Conservation (phyloP, 2,329 filamentous ascomycete species). For the Rutstroemia sp. region DNA sequence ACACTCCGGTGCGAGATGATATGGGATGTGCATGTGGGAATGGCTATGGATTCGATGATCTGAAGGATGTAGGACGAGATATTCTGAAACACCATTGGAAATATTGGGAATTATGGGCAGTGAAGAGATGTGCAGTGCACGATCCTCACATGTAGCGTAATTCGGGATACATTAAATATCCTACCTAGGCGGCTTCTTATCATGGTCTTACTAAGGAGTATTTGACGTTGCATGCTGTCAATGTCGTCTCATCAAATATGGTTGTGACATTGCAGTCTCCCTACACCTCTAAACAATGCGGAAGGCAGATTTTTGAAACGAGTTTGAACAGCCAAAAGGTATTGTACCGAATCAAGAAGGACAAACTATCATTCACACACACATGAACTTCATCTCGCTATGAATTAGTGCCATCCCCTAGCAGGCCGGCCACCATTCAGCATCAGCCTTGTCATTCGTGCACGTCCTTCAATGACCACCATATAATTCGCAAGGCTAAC, state of each 20-base stretch:
- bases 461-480: not conserved
- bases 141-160: not conserved
- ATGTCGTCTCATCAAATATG: no score
- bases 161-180: not conserved
- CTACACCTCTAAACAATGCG: no score
- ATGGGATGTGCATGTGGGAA: slow-evolving; percentile 6
- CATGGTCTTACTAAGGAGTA: not conserved
- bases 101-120: slow-evolving; percentile 9
- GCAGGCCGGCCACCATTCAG: no score
- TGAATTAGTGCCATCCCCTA: no score
- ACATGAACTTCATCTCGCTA: no score
- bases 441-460: slow-evolving; percentile 1
- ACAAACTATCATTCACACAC: no score
- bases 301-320: no score
- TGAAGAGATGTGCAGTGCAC: slow-evolving; percentile 8
- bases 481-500: not conserved
- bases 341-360: no score
- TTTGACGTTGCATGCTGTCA: no score
- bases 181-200: no score
- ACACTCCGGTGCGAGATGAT: not conserved
- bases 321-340: no score
- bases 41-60: slow-evolving; percentile 1
- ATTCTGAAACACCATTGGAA: slow-evolving; percentile 8
- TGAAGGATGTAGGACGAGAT: not conserved
- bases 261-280: no score